Base-by-base conservation (phyloP, 2,329 filamentous ascomycete species). In the Fusarium tricinctum region DNA sequence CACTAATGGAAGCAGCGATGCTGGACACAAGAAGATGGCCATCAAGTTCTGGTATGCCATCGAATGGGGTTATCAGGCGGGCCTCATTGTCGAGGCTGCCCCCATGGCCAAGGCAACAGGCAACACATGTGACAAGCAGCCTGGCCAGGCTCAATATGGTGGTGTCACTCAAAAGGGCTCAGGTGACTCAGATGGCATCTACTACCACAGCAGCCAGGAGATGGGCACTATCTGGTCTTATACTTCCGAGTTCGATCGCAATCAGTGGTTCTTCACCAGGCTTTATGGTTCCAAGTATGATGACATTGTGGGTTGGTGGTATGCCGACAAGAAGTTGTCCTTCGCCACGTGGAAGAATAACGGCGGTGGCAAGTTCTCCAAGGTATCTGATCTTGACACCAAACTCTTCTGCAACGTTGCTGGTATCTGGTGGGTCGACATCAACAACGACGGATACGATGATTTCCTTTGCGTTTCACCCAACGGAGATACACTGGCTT, bases 111-210 rank as follows among this genome's bases (percentile, higher is more conserved):
- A 17, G 8, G 3, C 50, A 19, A 15, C n/a, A 1, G 44, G 28
- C 17, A 56, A 56, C 17, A 56, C 53, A 0, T 56, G 53, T 28
- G 44, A 49, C 9, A 56, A 56, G 5, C 19, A 33, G 4, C 19
- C 53, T 22, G 53, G 53, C 1, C 19, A 56, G 5, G 53, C 44
- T 20, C 44, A 49, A 17, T 49, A 56, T n/a, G 70, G 6, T 33
- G 67, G 10, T 39, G 8, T 53, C 12, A 78, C 75, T 8, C 77
- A 78, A 43, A 54, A 43, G 8, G 75, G 77, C 15, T 70, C 62
- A 10, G 76, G 77, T 7, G 22, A 66, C 7, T 61, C 75, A 6
- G 77, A 79, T 48, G 73, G 75, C 2, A 69, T 64, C 3, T 79
- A 79, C 55, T 35, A 64, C 19, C 77, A 78, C 50, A 55, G 58